Conservation (phyloP, 257 asterid species). For the Nicotiana noctiflora region DNA sequence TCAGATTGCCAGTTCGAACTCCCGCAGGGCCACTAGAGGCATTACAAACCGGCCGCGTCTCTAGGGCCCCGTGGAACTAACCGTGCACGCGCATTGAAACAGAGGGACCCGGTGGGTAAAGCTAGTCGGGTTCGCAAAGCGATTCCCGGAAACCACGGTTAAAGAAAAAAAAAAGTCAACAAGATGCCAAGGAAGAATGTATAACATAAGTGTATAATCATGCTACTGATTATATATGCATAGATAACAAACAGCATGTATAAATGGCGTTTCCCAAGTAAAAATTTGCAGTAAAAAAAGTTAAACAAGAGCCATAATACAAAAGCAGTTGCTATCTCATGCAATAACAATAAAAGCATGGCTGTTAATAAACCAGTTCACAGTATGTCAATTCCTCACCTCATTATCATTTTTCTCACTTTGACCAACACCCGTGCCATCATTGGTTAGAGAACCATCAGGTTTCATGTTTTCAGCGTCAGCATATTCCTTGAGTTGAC, state of each 20-base stretch:
- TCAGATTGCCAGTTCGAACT: no score
- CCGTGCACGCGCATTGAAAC: no score
- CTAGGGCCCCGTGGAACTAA: no score
- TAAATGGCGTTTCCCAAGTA: not conserved
- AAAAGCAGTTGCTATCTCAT: not conserved
- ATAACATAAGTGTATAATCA: not conserved
- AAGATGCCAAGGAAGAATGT: not conserved
- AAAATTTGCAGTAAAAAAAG: not conserved
- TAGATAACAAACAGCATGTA: not conserved
- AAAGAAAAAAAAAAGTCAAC: no score
- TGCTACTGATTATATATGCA: not conserved
- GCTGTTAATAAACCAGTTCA: not conserved
- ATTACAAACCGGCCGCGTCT: no score
- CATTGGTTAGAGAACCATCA: slow-evolving; percentile 30
- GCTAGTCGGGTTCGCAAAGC: no score
- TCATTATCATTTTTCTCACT: slow-evolving; percentile 43
- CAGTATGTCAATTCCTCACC: slow-evolving; percentile 28
- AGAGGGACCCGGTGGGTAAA: no score
- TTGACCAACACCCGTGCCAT: slow-evolving; percentile 12
- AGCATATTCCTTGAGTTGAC: slow-evolving; percentile 30
- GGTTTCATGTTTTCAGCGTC: slow-evolving; percentile 20
- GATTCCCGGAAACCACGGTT: no score
- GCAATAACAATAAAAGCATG: not conserved
- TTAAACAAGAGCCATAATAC: not conserved
- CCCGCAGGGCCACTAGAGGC: no score